Evolutionary conservation across 2,329 filamentous ascomycete species (phyloP), one percentile per base, ranked within the genome.

Genomic region (Ophiostoma quercus): DNA sequence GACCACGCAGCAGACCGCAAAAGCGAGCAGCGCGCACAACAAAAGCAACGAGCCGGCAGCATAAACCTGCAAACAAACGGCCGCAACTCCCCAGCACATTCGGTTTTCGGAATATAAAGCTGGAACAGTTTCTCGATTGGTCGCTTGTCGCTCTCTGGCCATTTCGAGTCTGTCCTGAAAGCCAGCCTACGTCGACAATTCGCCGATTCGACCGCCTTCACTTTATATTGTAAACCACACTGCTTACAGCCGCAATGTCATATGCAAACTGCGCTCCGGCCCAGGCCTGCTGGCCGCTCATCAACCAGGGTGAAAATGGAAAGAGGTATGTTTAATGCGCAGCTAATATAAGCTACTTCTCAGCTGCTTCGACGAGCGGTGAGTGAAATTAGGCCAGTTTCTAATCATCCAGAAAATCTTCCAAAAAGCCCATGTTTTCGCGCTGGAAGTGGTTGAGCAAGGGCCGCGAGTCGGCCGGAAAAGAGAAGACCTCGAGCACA

Each of bases 391-490:
- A 43, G n/a, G 14, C 11, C 34, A 22, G 5, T 11, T 39, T 14
- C 67, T 70, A 60, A 71, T 51, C 3, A 25, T n/a, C 12, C 7
- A 71, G 68, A 25, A 71, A 71, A 67, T 41, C 57, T 8, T 60
- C 68, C 25, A 67, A 54, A 16, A 29, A 60, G 19, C 43, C 67
- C 14, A 22, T 68, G 47, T 67, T 71, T 22, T 67, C 67, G 9
- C 67, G 69, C 37, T 72, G 69, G 67, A 70, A 70, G 54, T 25
- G 60, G 68, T 4, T 65, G 29, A 43, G 57, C 1, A 69, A 71
- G n/a, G 41, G 22, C 25, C 66, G 66, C 14, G 60, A 66, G 47
- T n/a, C n/a, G n/a, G 29, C 8, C 57, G 51, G n/a, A 57, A 66
- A 66, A 22, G 41, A 66, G n/a, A 43, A 66, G 3, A 37, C 32